Evolutionary conservation across 2,329 filamentous ascomycete species (phyloP).

Genomic region (Elsinoe ampelina): DNA sequence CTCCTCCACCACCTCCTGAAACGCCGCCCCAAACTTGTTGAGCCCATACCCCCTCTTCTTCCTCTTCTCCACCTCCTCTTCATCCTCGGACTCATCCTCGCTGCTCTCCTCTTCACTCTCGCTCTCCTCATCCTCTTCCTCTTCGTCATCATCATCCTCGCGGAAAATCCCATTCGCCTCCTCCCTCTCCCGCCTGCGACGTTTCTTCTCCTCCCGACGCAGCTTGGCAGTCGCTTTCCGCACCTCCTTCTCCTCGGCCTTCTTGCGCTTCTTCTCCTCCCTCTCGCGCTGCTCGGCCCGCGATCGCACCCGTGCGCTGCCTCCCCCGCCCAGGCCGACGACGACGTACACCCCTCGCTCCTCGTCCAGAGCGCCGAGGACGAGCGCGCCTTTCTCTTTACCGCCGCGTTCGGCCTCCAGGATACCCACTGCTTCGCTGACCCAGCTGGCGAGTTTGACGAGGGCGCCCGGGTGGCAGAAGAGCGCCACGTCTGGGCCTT

Average conservation of each 20-base stretch:
- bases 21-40: constrained; percentile 89
- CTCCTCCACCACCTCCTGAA: constrained; percentile 88
- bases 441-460: constrained; percentile 88
- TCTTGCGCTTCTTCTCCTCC: constrained; percentile 53
- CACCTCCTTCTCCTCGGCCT: constrained; percentile 41
- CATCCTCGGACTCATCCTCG: constrained; percentile 29
- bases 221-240: constrained; percentile 48
- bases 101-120: constrained; percentile 35
- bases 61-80: constrained; percentile 46
- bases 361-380: constrained; percentile 84
- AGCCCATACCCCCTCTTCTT: constrained; percentile 60
- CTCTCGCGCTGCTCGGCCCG: constrained; percentile 42
- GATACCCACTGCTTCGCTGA: constrained; percentile 83
- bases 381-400: constrained; percentile 65
- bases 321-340: constrained; percentile 83
- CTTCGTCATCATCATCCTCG: constrained; percentile 39
- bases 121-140: constrained; percentile 44
- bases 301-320: constrained; percentile 49
- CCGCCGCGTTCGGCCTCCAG: constrained; percentile 71
- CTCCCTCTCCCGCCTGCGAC: constrained; percentile 51
- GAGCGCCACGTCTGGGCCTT: constrained; percentile 80
- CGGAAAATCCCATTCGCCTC: constrained; percentile 42
- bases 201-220: constrained; percentile 47
- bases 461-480: constrained; percentile 90
- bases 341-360: constrained; percentile 80